Conservation (phyloP, 805 yeast species). For the Pichia membranifaciens region DNA sequence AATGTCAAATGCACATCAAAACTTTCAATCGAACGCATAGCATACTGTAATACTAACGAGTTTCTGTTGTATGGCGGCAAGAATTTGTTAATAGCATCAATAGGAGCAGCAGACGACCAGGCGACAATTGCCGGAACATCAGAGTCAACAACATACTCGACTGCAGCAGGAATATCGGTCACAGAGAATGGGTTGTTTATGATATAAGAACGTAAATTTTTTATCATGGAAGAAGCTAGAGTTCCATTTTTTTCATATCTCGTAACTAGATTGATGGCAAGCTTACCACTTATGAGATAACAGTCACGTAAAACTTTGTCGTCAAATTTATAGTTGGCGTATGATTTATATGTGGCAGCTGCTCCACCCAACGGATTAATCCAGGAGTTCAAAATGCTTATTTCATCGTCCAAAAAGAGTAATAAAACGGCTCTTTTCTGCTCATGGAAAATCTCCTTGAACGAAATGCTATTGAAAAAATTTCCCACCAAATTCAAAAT, state of each 20-base stretch:
- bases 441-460: constrained; percentile 30
- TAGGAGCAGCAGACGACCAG: constrained; percentile 76
- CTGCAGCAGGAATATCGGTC: constrained; percentile 50
- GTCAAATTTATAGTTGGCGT: constrained; percentile 29
- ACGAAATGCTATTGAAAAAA: constrained; percentile 23
- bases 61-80: constrained; percentile 65
- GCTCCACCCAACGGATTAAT: constrained; percentile 49
- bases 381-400: constrained; percentile 72
- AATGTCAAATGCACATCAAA: constrained; percentile 86
- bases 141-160: constrained; percentile 41
- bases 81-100: constrained; percentile 79
- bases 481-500: constrained; percentile 49
- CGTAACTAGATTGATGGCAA: constrained; percentile 65
- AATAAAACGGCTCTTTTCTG: constrained; percentile 50
- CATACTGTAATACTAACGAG: constrained; percentile 71
- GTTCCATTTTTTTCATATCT: constrained; percentile 37
- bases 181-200: constrained; percentile 54
- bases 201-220: constrained; percentile 41
- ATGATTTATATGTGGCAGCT: constrained; percentile 24
- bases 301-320: constrained; percentile 48
- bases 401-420: constrained; percentile 70
- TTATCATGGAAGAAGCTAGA: constrained; percentile 32
- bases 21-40: constrained; percentile 82
- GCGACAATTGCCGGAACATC: constrained; percentile 30
- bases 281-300: constrained; percentile 58